A percentile compares a stretch with the other conserved stretches of the same genome.
These are phyloP conservation scores for Dichomitus squalens DNA, from an alignment of 1,284 basidiomycete species.

Conservation along the genomic window DNA sequence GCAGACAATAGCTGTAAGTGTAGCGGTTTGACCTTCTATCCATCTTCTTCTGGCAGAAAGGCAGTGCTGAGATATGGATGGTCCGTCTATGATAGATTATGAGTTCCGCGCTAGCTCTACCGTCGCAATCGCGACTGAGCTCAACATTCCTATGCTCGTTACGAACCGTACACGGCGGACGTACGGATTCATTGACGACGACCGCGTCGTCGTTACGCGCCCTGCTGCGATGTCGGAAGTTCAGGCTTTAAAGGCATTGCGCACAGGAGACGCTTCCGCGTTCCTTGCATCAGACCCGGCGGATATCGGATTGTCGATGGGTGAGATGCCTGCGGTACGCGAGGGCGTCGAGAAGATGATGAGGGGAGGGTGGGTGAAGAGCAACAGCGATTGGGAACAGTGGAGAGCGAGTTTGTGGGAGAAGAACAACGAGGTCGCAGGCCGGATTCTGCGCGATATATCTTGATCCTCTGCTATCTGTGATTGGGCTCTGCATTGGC, in stretches of 20 bases:
- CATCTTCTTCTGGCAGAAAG: not conserved
- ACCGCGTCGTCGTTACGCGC: constrained; percentile 37
- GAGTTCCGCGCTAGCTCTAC: constrained; percentile 42
- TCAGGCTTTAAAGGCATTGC: constrained; percentile 37
- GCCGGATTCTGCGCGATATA: constrained; percentile 23
- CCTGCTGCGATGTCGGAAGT: constrained; percentile 41
- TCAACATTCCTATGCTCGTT: constrained; percentile 40
- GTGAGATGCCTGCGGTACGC: constrained; percentile 12
- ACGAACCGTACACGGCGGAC: constrained; percentile 37
- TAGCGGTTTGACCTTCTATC: not conserved
- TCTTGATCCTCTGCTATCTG: too few relatives aligned
- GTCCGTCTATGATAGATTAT: constrained; percentile 25
- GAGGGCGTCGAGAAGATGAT: constrained; percentile 22
- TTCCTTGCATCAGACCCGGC: constrained; percentile 25
- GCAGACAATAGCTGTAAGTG: constrained; percentile 27
- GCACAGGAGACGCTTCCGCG: constrained; percentile 27
- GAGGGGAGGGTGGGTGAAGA: constrained; percentile 20
- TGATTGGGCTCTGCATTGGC: not conserved
- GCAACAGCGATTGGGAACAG: constrained; percentile 14
- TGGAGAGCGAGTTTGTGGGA: constrained; percentile 27
- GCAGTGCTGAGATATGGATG: not conserved
- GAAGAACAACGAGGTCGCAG: constrained; percentile 22
- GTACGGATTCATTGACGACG: constrained; percentile 40
- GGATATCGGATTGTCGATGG: constrained; percentile 17
- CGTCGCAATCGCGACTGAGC: constrained; percentile 38